phyloP scores from a whole-genome alignment of 371 early-diverging fungal species.

The Catenaria anguillulae region DNA sequence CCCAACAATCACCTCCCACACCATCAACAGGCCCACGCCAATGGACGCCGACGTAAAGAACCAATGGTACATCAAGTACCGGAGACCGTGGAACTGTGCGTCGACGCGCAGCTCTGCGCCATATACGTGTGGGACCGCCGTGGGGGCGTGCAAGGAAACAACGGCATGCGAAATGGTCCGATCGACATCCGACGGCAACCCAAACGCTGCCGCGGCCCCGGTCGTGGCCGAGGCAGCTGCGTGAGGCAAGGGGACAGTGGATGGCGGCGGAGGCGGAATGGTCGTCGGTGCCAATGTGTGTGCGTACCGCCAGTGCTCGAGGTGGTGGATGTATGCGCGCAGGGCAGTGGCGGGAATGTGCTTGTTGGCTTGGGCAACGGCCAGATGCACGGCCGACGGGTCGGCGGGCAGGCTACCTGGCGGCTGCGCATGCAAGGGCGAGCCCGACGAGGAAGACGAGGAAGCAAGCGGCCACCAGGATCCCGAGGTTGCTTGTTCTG shows the following conservation, averaged over 20 bases:
- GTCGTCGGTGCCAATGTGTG: background rate
- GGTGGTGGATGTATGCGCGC: background rate
- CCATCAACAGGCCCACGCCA: constrained; percentile 10
- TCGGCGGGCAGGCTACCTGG: background rate
- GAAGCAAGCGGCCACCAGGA: background rate
- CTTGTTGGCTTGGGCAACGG: background rate
- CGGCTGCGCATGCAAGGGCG: background rate
- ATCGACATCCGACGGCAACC: background rate
- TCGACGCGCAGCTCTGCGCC: constrained; percentile 18
- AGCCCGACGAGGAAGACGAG: background rate
- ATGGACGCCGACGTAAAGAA: constrained; percentile 12
- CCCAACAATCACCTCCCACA: constrained; percentile 10
- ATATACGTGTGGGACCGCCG: constrained; percentile 30
- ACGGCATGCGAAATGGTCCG: background rate
- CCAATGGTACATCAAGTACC: constrained; percentile 42
- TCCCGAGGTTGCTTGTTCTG: too few relatives aligned
- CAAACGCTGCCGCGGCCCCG: background rate
- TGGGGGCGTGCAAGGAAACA: constrained; percentile 16
- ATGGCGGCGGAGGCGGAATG: background rate
- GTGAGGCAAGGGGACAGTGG: background rate
- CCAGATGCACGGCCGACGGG: background rate
- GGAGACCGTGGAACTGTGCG: constrained; percentile 35
- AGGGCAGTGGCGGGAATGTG: background rate
- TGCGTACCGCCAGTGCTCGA: background rate
- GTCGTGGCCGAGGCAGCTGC: background rate